phyloP scores from a whole-genome alignment of 768 basidiomycete species.

The Tricholoma saponaceum region DNA sequence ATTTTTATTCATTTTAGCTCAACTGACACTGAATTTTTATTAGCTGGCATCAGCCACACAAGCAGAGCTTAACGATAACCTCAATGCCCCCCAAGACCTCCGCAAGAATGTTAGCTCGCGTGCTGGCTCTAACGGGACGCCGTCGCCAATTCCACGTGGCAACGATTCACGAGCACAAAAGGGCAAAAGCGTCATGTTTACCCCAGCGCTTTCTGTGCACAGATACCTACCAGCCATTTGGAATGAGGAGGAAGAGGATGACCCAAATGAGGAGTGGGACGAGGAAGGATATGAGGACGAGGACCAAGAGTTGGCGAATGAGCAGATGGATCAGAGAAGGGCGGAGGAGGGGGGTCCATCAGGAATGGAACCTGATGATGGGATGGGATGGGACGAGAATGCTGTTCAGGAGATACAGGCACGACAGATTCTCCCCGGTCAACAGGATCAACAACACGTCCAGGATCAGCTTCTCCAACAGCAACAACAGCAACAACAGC shows the following conservation, averaged over 20 bases:
- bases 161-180: constrained; percentile 30
- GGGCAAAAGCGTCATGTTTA: constrained; percentile 66
- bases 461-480: constrained; percentile 26
- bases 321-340: constrained; percentile 37
- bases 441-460: constrained; percentile 30
- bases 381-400: constrained; percentile 84
- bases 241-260: constrained; percentile 72
- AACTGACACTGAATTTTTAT: constrained; percentile 3
- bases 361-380: constrained; percentile 72
- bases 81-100: constrained; percentile 47
- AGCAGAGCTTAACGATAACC: constrained; percentile 57
- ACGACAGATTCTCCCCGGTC: constrained; percentile 20
- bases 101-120: constrained; percentile 50
- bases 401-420: constrained; percentile 50
- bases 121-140: constrained; percentile 43
- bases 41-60: constrained; percentile 76
- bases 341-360: constrained; percentile 24
- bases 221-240: constrained; percentile 82
- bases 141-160: constrained; percentile 40
- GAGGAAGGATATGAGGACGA: constrained; percentile 68
- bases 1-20: constrained; percentile 5
- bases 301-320: constrained; percentile 58
- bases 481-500: constrained; percentile 22
- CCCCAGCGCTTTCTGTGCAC: constrained; percentile 57
- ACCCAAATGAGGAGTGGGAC: constrained; percentile 63